Evolutionary conservation across 1,139 yeast species (phyloP).

Genomic region (Pichiaceae sp.): DNA sequence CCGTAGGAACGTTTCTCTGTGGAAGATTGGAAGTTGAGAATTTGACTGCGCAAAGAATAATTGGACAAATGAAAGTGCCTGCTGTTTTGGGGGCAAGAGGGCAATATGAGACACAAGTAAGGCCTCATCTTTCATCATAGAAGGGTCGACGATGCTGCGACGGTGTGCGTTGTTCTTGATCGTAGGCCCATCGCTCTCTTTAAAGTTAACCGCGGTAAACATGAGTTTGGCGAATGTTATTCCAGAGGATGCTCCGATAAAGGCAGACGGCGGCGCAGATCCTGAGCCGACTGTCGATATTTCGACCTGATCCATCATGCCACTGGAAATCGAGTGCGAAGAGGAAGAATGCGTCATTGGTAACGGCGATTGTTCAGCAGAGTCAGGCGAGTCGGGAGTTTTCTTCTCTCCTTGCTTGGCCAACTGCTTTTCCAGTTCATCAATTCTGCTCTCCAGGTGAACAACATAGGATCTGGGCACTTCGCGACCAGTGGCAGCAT

Average conservation of each 20-base stretch:
- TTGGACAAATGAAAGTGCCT: constrained; percentile 61
- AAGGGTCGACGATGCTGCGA: constrained; percentile 20
- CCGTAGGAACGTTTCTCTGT: constrained; percentile 65
- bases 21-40: constrained; percentile 73
- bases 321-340: not conserved
- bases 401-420: not conserved
- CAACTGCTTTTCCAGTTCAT: constrained; percentile 44
- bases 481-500: constrained; percentile 82
- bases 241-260: constrained; percentile 44
- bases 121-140: constrained; percentile 15
- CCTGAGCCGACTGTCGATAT: constrained; percentile 20
- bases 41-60: constrained; percentile 73
- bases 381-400: not conserved
- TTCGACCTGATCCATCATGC: constrained; percentile 14
- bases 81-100: constrained; percentile 56
- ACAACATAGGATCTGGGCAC: constrained; percentile 76
- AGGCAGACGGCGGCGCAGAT: constrained; percentile 29
- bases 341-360: not conserved
- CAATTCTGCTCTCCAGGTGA: constrained; percentile 60
- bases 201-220: constrained; percentile 66
- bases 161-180: constrained; percentile 3
- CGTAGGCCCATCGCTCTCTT: constrained; percentile 14
- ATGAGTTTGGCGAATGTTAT: constrained; percentile 68
- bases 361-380: not conserved
- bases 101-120: constrained; percentile 26